phyloP scores from a whole-genome alignment of 495 filamentous ascomycete genomes.

The Aspergillus homomorphus region DNA sequence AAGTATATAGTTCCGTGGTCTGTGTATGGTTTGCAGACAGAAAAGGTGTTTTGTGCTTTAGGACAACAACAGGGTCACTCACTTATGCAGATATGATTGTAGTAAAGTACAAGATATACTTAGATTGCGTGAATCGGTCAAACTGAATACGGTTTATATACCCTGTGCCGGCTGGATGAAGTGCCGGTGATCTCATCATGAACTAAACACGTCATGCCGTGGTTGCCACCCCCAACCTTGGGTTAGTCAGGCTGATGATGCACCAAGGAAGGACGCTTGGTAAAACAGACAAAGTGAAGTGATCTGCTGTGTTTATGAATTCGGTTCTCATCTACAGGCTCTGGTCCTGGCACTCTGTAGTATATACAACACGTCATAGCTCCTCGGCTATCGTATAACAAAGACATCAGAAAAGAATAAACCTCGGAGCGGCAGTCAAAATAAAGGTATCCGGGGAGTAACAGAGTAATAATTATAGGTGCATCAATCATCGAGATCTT shows the following conservation, averaged over 20 bases:
- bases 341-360: neutral
- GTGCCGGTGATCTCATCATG: constrained; percentile 1
- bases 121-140: no score
- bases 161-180: neutral
- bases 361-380: constrained; percentile 3
- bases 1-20: no score
- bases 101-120: no score
- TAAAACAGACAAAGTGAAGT: neutral
- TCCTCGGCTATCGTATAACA: neutral
- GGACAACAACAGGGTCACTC: no score
- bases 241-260: neutral
- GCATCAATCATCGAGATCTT: constrained; percentile 6
- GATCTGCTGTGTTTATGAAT: neutral
- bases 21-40: no score
- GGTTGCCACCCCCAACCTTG: neutral
- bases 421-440: neutral
- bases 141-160: neutral
- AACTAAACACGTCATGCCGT: neutral
- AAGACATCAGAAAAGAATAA: neutral
- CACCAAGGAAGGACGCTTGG: no score
- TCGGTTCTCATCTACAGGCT: no score
- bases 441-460: constrained; percentile 5
- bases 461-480: constrained; percentile 10
- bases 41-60: no score
- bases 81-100: no score